Percentiles rank a stretch among this genome's conserved stretches.
These are phyloP conservation scores for Coniophora puteana DNA, from an alignment of 1,284 basidiomycete genomes.

Conservation along the genomic window DNA sequence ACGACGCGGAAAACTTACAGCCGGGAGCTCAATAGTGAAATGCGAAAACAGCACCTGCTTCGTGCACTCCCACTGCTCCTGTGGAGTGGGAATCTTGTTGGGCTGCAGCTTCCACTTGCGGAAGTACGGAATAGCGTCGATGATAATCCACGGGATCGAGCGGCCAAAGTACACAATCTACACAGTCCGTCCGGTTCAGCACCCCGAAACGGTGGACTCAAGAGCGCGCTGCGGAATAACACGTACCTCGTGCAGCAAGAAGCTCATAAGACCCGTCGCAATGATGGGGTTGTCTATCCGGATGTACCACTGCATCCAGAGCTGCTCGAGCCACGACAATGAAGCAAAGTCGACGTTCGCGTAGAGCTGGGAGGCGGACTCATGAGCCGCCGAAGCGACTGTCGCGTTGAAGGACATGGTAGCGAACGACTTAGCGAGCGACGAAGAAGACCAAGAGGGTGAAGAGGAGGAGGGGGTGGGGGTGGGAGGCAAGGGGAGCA, in stretches of 20 bases:
- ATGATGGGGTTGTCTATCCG: constrained; percentile 88
- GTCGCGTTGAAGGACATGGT: constrained; percentile 35
- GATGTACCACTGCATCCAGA: constrained; percentile 84
- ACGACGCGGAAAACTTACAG: constrained; percentile 44
- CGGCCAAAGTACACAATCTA: constrained; percentile 97
- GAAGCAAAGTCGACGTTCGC: constrained; percentile 58
- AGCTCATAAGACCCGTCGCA: constrained; percentile 93
- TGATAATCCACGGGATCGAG: constrained; percentile 92
- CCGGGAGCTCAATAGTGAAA: constrained; percentile 93
- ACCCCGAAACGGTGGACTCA: constrained; percentile 1
- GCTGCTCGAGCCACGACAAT: constrained; percentile 73
- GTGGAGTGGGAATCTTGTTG: constrained; percentile 73
- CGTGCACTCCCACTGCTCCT: constrained; percentile 95
- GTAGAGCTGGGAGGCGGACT: constrained; percentile 42
- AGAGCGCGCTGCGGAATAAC: no score
- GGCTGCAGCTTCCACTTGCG: constrained; percentile 94
- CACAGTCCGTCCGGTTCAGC: neutral
- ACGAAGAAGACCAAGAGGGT: no score
- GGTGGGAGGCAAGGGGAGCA: no score
- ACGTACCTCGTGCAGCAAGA: constrained; percentile 89
- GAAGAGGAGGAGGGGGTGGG: no score
- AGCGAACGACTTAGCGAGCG: no score
- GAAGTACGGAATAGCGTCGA: constrained; percentile 94
- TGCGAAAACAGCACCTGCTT: constrained; percentile 94
- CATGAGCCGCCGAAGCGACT: constrained; percentile 16